Base-by-base conservation (phyloP, 306 rosid genomes). In the Sechiopsis laciniata region DNA sequence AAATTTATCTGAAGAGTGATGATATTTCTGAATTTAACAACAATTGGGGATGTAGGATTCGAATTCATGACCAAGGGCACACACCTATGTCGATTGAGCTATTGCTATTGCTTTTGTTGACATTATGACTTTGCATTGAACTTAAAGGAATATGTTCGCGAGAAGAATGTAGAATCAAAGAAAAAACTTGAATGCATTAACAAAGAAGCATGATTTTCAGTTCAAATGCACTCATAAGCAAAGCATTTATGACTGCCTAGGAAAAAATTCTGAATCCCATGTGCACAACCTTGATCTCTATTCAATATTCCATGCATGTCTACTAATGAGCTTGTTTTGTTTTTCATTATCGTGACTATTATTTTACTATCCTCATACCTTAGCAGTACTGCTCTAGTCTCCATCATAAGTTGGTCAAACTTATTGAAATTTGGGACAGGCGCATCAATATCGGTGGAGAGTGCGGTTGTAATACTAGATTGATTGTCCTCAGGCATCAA, bases 341-440 rank as follows among this genome's bases (percentile, higher is more conserved):
- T 8, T 42, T 8, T 7, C 10, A 42, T 7, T 42, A 42, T 42
- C 10, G 58, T 13, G 57, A 40, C 9, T 12, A 11, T 46, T 59
- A 40, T 20, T 11, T 37, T 5, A 60, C 12, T n/a, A 13, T n/a
- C n/a, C 19, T 6, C 74, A 20, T 85, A 95, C 99, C 99, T 95
- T 72, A 87, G 75, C 78, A 95, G 76, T 57, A 95, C 97, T 19
- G 79, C 85, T 15, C 75, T 81, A 29, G 95, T 88, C 87, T 95
- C 99, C 69, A 75, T 58, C 90, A 89, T 84, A 54, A 95, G 97
- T 78, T 85, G 91, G 55, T 89, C 89, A 61, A 88, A 88, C 77
- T 87, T 89, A 48, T 90, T 80, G 64, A 78, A 24, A 55, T 82
- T 87, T 17, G 82, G 80, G 78, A 82, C 75, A 76, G 56, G 73